These are phyloP conservation scores for Colletotrichum sp. DNA, from an alignment of 2,329 filamentous ascomycete species.

Conservation along the genomic window DNA sequence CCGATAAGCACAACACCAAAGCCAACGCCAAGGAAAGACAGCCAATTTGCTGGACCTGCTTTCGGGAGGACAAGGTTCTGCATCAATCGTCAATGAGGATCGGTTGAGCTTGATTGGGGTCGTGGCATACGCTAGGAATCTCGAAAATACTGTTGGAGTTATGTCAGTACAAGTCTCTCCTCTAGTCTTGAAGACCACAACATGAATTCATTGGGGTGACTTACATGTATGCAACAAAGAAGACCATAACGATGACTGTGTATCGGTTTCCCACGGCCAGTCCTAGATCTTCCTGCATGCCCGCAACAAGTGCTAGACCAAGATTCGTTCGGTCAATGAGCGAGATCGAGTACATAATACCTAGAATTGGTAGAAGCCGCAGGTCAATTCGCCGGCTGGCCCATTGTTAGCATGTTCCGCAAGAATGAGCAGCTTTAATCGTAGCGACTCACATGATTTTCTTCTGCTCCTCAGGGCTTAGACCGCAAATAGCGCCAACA, in stretches of 20 bases:
- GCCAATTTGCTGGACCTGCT: conserved; percentile 30
- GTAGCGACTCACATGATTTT: conserved; percentile 1
- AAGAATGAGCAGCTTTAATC: neutral
- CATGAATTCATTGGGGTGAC: neutral
- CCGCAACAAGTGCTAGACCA: conserved; percentile 20
- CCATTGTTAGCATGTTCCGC: neutral
- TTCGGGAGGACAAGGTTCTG: conserved; percentile 31
- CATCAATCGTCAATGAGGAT: neutral
- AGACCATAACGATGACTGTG: conserved; percentile 22
- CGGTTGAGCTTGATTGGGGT: neutral
- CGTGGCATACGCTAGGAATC: conserved; percentile 18
- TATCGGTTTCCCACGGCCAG: conserved; percentile 20
- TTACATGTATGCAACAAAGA: conserved; percentile 28
- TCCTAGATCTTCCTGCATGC: conserved; percentile 19
- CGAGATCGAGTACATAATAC: conserved; percentile 23
- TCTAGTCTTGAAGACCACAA: neutral
- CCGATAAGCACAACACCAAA: conserved; percentile 30
- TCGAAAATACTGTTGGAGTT: conserved; percentile 16
- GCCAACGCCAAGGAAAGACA: conserved; percentile 28
- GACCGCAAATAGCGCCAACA: neutral
- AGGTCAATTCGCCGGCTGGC: conserved; percentile 30
- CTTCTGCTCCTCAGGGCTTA: conserved; percentile 6
- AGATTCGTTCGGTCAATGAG: conserved; percentile 24
- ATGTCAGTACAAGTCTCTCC: neutral
- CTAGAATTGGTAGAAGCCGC: conserved; percentile 41